phyloP scores from a whole-genome alignment of 2,329 filamentous ascomycete genomes.

The Plectosphaerella cucumerina region DNA sequence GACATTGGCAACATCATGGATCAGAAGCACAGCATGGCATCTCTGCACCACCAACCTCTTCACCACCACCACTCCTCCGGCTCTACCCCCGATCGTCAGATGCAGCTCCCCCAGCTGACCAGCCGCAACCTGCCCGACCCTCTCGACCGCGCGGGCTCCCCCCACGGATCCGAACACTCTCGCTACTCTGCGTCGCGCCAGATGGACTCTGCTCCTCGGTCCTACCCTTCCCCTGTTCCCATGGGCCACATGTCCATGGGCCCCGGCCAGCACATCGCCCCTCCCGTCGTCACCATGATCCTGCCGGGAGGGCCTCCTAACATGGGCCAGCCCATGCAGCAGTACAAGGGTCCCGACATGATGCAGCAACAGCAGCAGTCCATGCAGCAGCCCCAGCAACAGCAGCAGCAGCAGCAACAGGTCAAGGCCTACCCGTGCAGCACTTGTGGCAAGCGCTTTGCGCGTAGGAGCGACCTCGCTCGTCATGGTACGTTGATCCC shows the following conservation, averaged over 20 bases:
- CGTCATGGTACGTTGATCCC: slow-evolving; percentile 70
- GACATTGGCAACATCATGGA: slow-evolving; percentile 50
- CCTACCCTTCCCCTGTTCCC: slow-evolving; percentile 49
- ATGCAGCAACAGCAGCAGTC: slow-evolving; percentile 3
- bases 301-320: slow-evolving; percentile 34
- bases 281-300: slow-evolving; percentile 31
- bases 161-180: slow-evolving; percentile 57
- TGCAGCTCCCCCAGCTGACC: slow-evolving; percentile 20
- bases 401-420: slow-evolving; percentile 9
- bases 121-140: slow-evolving; percentile 18
- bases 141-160: slow-evolving; percentile 53
- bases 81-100: slow-evolving; percentile 18
- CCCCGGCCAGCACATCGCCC: slow-evolving; percentile 11
- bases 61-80: slow-evolving; percentile 20
- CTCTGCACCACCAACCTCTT: slow-evolving; percentile 20
- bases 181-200: slow-evolving; percentile 42
- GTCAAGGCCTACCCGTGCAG: slow-evolving; percentile 63
- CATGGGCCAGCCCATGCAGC: slow-evolving; percentile 21
- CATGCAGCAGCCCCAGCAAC: slow-evolving; percentile 6
- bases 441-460: slow-evolving; percentile 88
- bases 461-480: slow-evolving; percentile 86
- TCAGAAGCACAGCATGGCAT: slow-evolving; percentile 34
- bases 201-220: slow-evolving; percentile 40
- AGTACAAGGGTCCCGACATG: slow-evolving; percentile 12
- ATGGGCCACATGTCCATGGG: slow-evolving; percentile 43